Evolutionary conservation across 2,329 filamentous ascomycete genomes (phyloP).

Genomic region (Thielaviopsis euricoi): DNA sequence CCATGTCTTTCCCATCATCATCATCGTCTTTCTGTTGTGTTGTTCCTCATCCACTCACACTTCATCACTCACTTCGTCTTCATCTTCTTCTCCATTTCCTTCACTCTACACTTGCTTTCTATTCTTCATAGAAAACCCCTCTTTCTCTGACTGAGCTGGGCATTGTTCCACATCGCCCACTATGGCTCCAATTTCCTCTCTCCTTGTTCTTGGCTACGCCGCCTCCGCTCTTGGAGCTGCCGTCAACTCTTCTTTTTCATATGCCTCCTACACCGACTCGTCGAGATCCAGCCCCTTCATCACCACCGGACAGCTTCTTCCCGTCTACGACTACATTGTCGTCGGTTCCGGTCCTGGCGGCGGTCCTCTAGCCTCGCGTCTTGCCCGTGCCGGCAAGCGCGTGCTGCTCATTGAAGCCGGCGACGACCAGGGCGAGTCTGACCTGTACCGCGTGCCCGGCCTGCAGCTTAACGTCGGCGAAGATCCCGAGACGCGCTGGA

Average conservation of each 20-base stretch:
- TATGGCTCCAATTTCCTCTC: slow-evolving; percentile 1
- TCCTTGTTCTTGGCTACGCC: slow-evolving; percentile 2
- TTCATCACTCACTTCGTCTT: too few relatives aligned
- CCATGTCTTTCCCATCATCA: background rate
- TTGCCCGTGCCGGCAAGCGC: slow-evolving; percentile 38
- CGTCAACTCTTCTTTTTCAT: background rate
- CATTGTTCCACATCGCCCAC: background rate
- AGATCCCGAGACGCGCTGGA: slow-evolving; percentile 26
- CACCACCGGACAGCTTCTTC: slow-evolving; percentile 2
- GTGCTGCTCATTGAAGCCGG: slow-evolving; percentile 44
- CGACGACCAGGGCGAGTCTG: slow-evolving; percentile 29
- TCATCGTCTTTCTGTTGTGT: background rate
- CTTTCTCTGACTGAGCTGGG: too few relatives aligned
- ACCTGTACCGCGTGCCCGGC: slow-evolving; percentile 17
- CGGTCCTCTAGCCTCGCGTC: slow-evolving; percentile 35
- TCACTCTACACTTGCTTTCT: background rate
- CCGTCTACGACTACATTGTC: slow-evolving; percentile 39
- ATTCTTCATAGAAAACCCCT: background rate
- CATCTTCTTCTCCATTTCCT: background rate
- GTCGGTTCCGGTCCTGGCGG: slow-evolving; percentile 41
- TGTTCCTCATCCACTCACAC: background rate
- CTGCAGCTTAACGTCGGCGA: slow-evolving; percentile 16
- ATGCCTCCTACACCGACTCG: background rate
- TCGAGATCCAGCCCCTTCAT: slow-evolving; percentile 1
- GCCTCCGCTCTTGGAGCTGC: slow-evolving; percentile 1